Conservation (phyloP, 1,284 basidiomycete species). For the Ganoderma boninense region DNA sequence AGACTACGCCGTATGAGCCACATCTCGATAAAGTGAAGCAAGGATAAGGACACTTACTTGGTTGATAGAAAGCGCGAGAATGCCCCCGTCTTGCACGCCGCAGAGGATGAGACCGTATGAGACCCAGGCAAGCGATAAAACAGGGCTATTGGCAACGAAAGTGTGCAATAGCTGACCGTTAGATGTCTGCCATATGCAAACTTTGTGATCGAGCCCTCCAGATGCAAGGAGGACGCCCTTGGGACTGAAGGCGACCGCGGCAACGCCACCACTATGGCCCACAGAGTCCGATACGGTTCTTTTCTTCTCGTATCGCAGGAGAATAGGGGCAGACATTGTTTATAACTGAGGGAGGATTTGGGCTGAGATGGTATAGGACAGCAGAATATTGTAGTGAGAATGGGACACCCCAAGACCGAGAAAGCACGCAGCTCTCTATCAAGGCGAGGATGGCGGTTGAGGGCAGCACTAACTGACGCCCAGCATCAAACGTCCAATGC, state of each 20-base stretch:
- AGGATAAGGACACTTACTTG: too few species aligned
- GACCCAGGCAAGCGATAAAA: neutral
- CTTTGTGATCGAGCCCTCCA: neutral
- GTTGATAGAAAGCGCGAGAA: neutral
- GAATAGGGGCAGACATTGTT: too few species aligned
- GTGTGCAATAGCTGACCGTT: neutral
- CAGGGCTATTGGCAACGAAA: neutral
- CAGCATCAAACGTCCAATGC: too few species aligned
- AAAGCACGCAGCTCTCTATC: too few species aligned
- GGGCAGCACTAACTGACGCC: too few species aligned
- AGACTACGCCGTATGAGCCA: too few species aligned
- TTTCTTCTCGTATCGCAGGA: neutral
- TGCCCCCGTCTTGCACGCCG: neutral
- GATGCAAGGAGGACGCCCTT: neutral
- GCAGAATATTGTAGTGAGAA: too few species aligned
- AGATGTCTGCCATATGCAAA: neutral
- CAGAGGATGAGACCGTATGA: neutral
- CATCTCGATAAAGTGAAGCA: too few species aligned
- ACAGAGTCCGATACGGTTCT: neutral
- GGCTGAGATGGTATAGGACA: too few species aligned
- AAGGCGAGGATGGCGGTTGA: too few species aligned
- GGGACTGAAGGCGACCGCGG: neutral
- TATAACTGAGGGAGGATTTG: too few species aligned
- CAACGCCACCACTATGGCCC: neutral
- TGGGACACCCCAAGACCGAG: too few species aligned